Base-by-base conservation (phyloP, 495 filamentous ascomycete genomes). In the Elasticomyces elasticus region DNA sequence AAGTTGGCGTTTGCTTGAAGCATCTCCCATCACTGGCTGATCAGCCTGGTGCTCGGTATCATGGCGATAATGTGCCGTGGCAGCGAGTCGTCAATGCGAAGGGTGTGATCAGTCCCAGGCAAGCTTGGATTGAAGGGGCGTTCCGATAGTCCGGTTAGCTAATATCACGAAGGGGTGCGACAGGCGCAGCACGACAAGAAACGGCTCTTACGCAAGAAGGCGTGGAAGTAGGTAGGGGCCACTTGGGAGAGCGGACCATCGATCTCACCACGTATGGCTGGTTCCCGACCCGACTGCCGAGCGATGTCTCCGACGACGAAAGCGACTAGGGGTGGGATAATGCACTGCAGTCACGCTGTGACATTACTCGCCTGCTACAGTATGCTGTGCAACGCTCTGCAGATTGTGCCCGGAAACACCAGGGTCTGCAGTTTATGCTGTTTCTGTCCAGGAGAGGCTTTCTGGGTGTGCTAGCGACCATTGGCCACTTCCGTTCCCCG, bases 41-140 rank as follows among this genome's bases (percentile, higher is more conserved):
- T 69, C 23, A 67, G 62, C 31, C 57, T 56, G 49, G 69, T 61
- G 53, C 59, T 48, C 66, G 61, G 50, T 94, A 82, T 68, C 78
- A 95, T 62, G 71, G 75, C 52, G 74, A 68, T 17, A 95, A 86
- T 60, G 89, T 95, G 11, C 91, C 90, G 3, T 97, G 91, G 91
- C 91, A 96, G 72, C 74, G 91, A 43, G 88, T 97, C 11, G 85
- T 96, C 56, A 94, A 90, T 63, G 67, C 85, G 1, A 90, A 86
- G 67, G 89, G 89, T 17, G 74, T 80, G 53, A 89, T 97, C 58
- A 91, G 88, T 27, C 85, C 83, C 28, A 79, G 89, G 87, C 94
- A 61, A 23, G 73, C 63, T 33, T 23, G 45, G 15, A 22, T 22
- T 17, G 4, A 25, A 51, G 24, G 51, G 28, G 7, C 20, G 26